Conservation (phyloP, 805 yeast species). For the Gaillardinia entomophila region DNA sequence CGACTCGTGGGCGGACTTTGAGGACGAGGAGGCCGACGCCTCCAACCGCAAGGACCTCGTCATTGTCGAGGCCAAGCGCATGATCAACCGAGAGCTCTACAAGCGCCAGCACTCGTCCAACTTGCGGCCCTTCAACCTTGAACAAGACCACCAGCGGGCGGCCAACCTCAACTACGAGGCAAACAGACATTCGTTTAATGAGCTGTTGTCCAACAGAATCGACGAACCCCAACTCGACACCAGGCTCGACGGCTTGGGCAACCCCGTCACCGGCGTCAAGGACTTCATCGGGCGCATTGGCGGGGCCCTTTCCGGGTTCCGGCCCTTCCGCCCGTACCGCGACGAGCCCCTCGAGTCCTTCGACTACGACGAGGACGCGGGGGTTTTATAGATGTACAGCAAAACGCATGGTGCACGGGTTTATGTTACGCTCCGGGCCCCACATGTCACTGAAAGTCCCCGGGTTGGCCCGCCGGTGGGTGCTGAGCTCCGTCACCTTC, state of each 20-base stretch:
- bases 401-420: too few relatives aligned
- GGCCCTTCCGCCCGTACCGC: conserved; percentile 11
- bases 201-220: conserved; percentile 12
- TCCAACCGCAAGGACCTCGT: conserved; percentile 23
- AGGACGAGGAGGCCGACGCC: conserved; percentile 10
- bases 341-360: conserved; percentile 26
- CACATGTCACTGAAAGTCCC: neutral
- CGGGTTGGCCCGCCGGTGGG: conserved; percentile 2
- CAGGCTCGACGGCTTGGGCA: conserved; percentile 2
- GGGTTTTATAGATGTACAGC: too few relatives aligned
- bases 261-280: conserved; percentile 2
- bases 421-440: neutral
- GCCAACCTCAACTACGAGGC: conserved; percentile 23
- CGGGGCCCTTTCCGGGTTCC: conserved; percentile 17
- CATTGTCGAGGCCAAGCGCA: conserved; percentile 39
- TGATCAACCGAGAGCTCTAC: conserved; percentile 27
- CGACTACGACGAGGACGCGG: conserved; percentile 31
- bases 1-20: conserved; percentile 33
- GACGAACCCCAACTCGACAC: conserved; percentile 13
- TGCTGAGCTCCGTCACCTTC: conserved; percentile 20
- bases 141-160: too few relatives aligned
- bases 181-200: conserved; percentile 20
- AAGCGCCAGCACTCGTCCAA: conserved; percentile 16
- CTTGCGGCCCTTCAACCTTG: conserved; percentile 23
- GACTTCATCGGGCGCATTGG: conserved; percentile 23